These are phyloP conservation scores for Pleurotus tuoliensis DNA, from an alignment of 768 basidiomycete species.

Conservation along the genomic window DNA sequence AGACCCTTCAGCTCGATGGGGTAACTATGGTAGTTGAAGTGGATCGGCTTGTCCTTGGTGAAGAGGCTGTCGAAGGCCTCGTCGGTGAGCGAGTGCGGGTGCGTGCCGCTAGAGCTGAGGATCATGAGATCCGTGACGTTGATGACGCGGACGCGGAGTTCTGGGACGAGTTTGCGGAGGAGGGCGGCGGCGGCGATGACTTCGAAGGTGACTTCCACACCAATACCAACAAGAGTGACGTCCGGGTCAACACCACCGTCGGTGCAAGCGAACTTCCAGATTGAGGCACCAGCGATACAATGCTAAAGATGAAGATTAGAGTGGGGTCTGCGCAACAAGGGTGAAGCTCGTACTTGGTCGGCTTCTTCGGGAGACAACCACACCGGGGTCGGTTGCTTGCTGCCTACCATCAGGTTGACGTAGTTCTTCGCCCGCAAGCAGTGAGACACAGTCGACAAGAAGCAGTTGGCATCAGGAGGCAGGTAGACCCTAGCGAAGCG, in stretches of 20 bases:
- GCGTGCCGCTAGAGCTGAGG: slow-evolving; percentile 59
- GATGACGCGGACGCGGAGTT: slow-evolving; percentile 78
- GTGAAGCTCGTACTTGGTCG: slow-evolving; percentile 39
- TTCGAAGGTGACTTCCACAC: slow-evolving; percentile 86
- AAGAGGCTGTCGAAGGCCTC: slow-evolving; percentile 68
- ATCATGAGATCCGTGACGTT: slow-evolving; percentile 92
- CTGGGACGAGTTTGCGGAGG: slow-evolving; percentile 64
- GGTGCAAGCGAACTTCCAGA: slow-evolving; percentile 81
- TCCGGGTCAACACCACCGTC: slow-evolving; percentile 71
- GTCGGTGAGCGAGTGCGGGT: slow-evolving; percentile 69
- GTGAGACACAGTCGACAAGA: slow-evolving; percentile 79
- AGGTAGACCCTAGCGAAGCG: slow-evolving; percentile 72
- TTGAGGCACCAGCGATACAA: slow-evolving; percentile 82
- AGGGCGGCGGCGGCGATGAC: slow-evolving; percentile 83
- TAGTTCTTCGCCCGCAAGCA: slow-evolving; percentile 84
- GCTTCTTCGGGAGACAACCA: slow-evolving; percentile 79
- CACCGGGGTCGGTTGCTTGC: slow-evolving; percentile 79
- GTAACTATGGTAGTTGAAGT: slow-evolving; percentile 86
- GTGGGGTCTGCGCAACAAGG: neutral
- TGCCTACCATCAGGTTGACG: slow-evolving; percentile 84
- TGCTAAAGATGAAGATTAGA: slow-evolving; percentile 39
- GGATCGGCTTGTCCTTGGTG: slow-evolving; percentile 61
- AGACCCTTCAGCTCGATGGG: slow-evolving; percentile 68
- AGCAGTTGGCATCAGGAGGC: slow-evolving; percentile 88
- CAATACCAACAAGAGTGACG: slow-evolving; percentile 82